phyloP scores from a whole-genome alignment of 2,329 filamentous ascomycete species.

The Xylaria hypoxylon region DNA sequence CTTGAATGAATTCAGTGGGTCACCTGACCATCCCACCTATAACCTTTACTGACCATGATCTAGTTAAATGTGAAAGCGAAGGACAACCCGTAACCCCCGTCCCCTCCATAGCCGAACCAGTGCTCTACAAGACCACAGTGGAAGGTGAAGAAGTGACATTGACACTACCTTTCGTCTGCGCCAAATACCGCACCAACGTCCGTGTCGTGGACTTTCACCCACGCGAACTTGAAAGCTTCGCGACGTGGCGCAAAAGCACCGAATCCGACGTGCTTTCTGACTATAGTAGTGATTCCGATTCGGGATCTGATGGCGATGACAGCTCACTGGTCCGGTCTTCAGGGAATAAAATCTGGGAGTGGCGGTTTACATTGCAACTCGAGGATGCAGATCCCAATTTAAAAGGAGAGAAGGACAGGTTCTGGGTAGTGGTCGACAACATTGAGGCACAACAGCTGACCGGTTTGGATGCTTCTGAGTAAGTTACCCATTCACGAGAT shows the following conservation, averaged over 20 bases:
- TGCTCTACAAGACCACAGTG: conserved; percentile 57
- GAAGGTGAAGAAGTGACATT: conserved; percentile 54
- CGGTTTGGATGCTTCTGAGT: conserved; percentile 61
- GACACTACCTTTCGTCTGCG: conserved; percentile 78
- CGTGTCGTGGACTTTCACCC: conserved; percentile 89
- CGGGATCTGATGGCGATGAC: conserved; percentile 48
- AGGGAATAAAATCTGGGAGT: conserved; percentile 73
- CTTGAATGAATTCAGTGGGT: conserved; percentile 51
- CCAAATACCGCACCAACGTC: conserved; percentile 75
- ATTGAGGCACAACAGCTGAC: conserved; percentile 61
- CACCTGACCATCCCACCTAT: neutral
- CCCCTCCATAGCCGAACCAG: conserved; percentile 55
- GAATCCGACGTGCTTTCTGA: conserved; percentile 66
- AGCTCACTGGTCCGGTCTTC: conserved; percentile 45
- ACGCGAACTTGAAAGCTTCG: conserved; percentile 76
- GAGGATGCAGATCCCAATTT: conserved; percentile 70
- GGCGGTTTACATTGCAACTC: conserved; percentile 83
- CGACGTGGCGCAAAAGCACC: conserved; percentile 58
- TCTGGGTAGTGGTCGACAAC: conserved; percentile 78
- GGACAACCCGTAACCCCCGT: conserved; percentile 53
- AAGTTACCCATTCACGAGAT: conserved; percentile 28
- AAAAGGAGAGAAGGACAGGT: conserved; percentile 56
- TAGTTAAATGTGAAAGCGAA: conserved; percentile 61
- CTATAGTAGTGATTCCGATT: conserved; percentile 50
- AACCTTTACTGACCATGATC: conserved; percentile 40